A percentile compares a stretch with the other conserved stretches of the same genome.
Evolutionary conservation across 2,329 filamentous ascomycete species (phyloP).

Genomic region (Fusarium longipes): DNA sequence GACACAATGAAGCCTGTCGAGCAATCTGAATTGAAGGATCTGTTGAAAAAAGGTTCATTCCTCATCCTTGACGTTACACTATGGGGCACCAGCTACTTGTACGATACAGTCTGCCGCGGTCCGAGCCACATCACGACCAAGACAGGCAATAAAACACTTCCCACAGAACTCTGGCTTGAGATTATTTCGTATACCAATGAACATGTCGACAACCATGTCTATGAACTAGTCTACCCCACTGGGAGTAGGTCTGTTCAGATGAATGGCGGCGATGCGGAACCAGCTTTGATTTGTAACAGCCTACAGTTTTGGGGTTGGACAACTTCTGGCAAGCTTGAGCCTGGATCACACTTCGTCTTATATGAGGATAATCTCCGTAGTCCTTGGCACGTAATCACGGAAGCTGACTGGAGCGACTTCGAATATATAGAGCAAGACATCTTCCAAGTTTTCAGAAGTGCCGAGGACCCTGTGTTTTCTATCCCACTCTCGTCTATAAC

Average conservation of each 20-base stretch:
- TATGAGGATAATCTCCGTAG: neutral
- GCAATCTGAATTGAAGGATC: neutral
- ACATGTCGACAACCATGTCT: neutral
- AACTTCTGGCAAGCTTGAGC: too few relatives aligned
- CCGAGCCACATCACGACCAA: neutral
- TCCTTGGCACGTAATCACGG: too few relatives aligned
- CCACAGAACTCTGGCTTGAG: neutral
- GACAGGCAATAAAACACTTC: neutral
- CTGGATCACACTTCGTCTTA: too few relatives aligned
- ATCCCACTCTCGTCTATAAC: neutral
- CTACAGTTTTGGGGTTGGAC: too few relatives aligned
- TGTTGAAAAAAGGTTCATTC: neutral
- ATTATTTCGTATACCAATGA: neutral
- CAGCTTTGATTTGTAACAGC: neutral
- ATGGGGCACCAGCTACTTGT: neutral
- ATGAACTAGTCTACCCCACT: neutral
- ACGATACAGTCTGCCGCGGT: neutral
- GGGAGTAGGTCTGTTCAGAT: neutral
- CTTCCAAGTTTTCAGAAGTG: too few relatives aligned
- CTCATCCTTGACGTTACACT: neutral
- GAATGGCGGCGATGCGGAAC: neutral
- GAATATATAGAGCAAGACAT: too few relatives aligned
- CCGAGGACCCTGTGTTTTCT: neutral
- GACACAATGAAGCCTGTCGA: neutral
- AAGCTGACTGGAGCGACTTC: too few relatives aligned